Evolutionary conservation across 768 basidiomycete species (phyloP).

Genomic region (Artomyces pyxidatus): DNA sequence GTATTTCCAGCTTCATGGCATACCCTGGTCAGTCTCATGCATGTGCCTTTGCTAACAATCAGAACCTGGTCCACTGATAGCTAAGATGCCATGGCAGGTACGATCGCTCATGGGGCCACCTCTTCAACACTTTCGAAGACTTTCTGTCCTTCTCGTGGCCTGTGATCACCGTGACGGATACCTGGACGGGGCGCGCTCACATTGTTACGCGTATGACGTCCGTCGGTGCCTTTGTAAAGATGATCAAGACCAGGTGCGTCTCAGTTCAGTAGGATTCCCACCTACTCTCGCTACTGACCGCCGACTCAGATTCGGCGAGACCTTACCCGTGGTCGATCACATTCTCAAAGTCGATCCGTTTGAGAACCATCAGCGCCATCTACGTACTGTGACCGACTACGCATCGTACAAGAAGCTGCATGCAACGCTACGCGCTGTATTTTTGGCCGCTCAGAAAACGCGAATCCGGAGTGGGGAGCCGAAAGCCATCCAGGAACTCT

Average conservation of each 20-base stretch:
- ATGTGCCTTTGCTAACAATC: background rate
- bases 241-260: slow-evolving; percentile 70
- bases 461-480: slow-evolving; percentile 63
- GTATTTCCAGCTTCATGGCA: slow-evolving; percentile 60
- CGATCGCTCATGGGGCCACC: slow-evolving; percentile 70
- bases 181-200: slow-evolving; percentile 63
- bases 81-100: slow-evolving; percentile 45
- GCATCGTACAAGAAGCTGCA: slow-evolving; percentile 61
- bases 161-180: slow-evolving; percentile 67
- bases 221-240: slow-evolving; percentile 69
- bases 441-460: slow-evolving; percentile 54
- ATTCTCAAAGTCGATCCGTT: slow-evolving; percentile 62
- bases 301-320: slow-evolving; percentile 59
- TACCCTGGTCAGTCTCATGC: slow-evolving; percentile 47
- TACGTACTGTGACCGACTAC: slow-evolving; percentile 64
- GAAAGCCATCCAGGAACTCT: slow-evolving; percentile 54
- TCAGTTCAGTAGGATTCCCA: background rate
- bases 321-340: slow-evolving; percentile 63
- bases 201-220: slow-evolving; percentile 71
- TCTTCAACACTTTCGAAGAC: slow-evolving; percentile 71
- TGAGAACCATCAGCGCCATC: slow-evolving; percentile 57
- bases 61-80: too few species aligned
- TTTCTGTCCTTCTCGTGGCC: slow-evolving; percentile 84
- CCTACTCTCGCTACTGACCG: background rate
- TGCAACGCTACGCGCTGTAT: slow-evolving; percentile 61